Base-by-base conservation (phyloP, 768 basidiomycete genomes). In the Rhizopogon salebrosus region DNA sequence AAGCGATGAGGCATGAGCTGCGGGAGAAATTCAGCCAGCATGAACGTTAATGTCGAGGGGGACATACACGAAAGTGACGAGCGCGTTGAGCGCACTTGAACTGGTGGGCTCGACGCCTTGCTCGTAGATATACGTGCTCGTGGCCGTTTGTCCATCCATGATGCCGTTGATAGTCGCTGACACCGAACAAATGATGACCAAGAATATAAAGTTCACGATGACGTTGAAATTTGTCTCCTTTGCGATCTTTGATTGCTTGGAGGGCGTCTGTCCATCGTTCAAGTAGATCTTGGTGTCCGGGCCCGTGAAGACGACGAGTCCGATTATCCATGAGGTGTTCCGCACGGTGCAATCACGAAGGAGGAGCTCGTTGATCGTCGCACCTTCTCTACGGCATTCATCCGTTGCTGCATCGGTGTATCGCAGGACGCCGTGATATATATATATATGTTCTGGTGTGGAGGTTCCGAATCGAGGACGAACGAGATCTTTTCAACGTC, bases 201-300 rank as follows among this genome's bases (percentile, higher is more conserved):
- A 75, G 54, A 97, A 69, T 39, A 78, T 70, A 64, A 98, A 98
- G 69, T 98, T 98, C 73, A 97, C 89, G 48, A 95, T 73, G 58
- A 98, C 95, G 64, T 98, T 98, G 77, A 94, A 95, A 69, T 95
- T 98, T 8, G 95, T 98, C 76, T 98, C 95, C 72, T 84, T 89
- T 74, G 98, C 94, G 64, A 98, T 98, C 77, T 95, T 98, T 63
- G 87, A 91, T 54, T 92, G 87, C 64, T 98, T 98, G n/a, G 89
- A 92, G 1, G 95, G 94, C 1, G 93, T 98, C 13, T 85, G 87
- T 18, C 95, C 94, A 31, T 91, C 90, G 58, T 95, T 95, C 54
- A 92, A 71, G 82, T 92, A 89, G 60, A 93, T 93, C 78, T 91
- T 92, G 37, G 91, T 89, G 70, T 98, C 95, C 1, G 83, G 80